phyloP scores from a whole-genome alignment of 371 early-diverging fungal species.

The Coemansia sp. region DNA sequence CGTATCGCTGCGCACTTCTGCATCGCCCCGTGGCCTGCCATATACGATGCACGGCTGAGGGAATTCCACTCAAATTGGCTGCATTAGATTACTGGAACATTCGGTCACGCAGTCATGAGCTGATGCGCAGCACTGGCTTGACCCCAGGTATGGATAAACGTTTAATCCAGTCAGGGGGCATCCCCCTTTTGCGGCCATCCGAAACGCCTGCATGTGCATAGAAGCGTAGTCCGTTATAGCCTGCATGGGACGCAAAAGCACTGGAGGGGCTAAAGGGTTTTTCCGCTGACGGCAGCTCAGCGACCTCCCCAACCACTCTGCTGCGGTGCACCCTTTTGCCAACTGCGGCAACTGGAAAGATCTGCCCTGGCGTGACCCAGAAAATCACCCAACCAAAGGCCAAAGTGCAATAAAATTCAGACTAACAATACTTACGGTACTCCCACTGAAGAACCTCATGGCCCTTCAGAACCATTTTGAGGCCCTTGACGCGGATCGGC shows the following conservation, averaged over 20 bases:
- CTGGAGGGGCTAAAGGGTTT: too few species aligned
- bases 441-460: constrained; percentile 45
- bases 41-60: not conserved
- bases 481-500: constrained; percentile 49
- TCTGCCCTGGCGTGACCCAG: not conserved
- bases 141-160: not conserved
- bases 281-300: too few species aligned
- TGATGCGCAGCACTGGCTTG: constrained; percentile 1
- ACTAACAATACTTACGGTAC: constrained; percentile 37
- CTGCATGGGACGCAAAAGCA: too few species aligned
- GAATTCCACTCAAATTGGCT: constrained; percentile 4
- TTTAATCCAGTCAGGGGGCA: not conserved
- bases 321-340: not conserved
- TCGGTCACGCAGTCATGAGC: not conserved
- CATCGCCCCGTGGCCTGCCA: not conserved
- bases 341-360: not conserved
- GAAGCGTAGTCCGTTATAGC: too few species aligned
- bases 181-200: not conserved
- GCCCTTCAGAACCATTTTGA: constrained; percentile 39
- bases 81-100: not conserved
- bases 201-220: not conserved
- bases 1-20: not conserved
- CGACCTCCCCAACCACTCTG: too few species aligned
- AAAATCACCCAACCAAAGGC: not conserved
- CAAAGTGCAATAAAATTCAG: not conserved